Percentiles rank a stretch among this genome's conserved stretches.
phyloP scores from a whole-genome alignment of 1,139 yeast genomes.

The Kodamaea ohmeri region DNA sequence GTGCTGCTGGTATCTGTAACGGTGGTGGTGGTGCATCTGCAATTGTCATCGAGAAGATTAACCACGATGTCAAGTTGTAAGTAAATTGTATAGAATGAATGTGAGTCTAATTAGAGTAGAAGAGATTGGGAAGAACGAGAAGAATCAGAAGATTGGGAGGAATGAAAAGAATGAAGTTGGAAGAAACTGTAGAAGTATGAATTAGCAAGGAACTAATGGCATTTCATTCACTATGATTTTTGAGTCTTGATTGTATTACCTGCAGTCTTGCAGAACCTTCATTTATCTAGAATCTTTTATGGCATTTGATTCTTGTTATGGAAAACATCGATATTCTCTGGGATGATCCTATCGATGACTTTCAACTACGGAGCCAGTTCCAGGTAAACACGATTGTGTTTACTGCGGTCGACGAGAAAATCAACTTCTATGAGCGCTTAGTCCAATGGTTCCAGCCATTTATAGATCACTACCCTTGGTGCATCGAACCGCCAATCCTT shows the following conservation, averaged over 20 bases:
- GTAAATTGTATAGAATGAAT: conserved; percentile 6
- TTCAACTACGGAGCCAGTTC: conserved; percentile 6
- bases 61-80: conserved; percentile 24
- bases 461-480: conserved; percentile 38
- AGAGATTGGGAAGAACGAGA: no score
- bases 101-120: conserved; percentile 1
- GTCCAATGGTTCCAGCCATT: conserved; percentile 34
- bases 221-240: neutral
- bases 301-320: neutral
- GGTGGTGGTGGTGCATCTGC: conserved; percentile 99
- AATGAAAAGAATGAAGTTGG: neutral
- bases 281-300: neutral
- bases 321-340: conserved; percentile 8
- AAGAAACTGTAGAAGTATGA: neutral
- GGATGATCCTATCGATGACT: conserved; percentile 10
- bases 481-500: conserved; percentile 8
- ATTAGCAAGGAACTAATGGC: neutral
- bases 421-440: conserved; percentile 12
- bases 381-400: conserved; percentile 6
- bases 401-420: conserved; percentile 1
- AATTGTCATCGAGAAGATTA: conserved; percentile 59
- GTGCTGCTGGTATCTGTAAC: conserved; percentile 94
- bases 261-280: no score
- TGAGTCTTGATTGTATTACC: no score
- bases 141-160: no score